These are phyloP conservation scores for Perkinsela sp. DNA, from an alignment of 208 protist species.

Conservation along the genomic window DNA sequence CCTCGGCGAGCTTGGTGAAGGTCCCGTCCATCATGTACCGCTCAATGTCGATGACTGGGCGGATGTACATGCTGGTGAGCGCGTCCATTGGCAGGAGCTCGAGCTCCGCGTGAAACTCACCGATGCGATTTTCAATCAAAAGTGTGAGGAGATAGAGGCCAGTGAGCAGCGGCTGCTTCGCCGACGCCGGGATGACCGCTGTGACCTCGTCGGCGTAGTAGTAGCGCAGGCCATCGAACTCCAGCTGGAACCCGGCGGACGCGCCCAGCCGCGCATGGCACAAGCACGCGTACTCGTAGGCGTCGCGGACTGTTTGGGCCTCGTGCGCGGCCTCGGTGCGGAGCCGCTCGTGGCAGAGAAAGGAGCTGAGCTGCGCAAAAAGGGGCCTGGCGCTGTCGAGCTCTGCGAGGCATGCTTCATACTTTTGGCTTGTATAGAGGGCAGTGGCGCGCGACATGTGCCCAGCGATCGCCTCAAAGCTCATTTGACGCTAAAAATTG, in stretches of 20 bases:
- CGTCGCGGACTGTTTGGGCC: not conserved
- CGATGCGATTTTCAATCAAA: constrained; percentile 6
- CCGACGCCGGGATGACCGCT: not conserved
- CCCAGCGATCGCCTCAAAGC: not conserved
- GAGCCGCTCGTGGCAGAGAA: not conserved
- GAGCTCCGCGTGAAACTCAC: constrained; percentile 9
- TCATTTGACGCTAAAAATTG: not conserved
- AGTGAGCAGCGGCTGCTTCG: constrained; percentile 2
- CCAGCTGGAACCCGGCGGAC: not conserved
- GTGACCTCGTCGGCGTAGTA: not conserved
- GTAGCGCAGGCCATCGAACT: not conserved
- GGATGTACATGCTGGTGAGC: constrained; percentile 6
- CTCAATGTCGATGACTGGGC: not conserved
- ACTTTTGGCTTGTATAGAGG: not conserved
- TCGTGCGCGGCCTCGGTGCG: not conserved
- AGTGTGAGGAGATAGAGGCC: constrained; percentile 8
- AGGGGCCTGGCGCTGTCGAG: not conserved
- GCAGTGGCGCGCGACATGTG: not conserved
- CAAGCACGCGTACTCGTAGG: not conserved
- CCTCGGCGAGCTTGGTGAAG: not conserved
- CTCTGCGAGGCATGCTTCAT: not conserved
- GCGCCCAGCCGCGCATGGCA: not conserved
- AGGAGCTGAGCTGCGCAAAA: not conserved
- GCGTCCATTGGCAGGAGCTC: constrained; percentile 7
- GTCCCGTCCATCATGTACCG: not conserved